Percentiles rank a stretch among this genome's conserved stretches.
Conservation (phyloP, 345 rosid species). For the Microcos paniculata region DNA sequence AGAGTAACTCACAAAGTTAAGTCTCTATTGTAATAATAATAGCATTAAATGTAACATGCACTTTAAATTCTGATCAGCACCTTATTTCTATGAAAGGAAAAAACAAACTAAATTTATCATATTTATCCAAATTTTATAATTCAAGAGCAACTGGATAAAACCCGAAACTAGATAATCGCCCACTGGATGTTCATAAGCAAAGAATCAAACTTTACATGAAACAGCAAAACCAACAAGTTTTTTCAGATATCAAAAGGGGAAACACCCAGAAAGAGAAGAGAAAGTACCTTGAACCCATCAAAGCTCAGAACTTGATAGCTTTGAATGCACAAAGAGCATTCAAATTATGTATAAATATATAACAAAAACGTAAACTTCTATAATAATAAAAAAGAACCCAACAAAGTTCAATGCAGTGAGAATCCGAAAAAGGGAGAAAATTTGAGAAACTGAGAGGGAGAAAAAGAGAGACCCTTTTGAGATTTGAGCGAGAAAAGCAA, state of each 20-base stretch:
- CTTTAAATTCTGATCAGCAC: neutral
- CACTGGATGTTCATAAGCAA: neutral
- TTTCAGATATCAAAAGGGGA: neutral
- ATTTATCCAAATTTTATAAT: neutral
- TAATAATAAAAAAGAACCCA: neutral
- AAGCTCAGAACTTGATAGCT: conserved; percentile 20
- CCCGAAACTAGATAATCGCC: neutral
- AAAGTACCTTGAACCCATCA: conserved; percentile 41
- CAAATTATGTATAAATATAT: neutral
- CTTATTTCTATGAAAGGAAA: neutral
- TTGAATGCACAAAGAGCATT: conserved; percentile 4
- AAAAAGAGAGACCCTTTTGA: neutral
- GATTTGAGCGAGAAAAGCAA: conserved; percentile 23
- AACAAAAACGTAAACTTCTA: neutral
- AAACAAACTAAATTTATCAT: neutral
- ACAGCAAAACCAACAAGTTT: neutral
- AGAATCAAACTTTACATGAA: neutral
- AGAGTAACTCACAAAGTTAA: neutral
- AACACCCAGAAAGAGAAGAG: neutral
- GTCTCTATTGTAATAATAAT: neutral
- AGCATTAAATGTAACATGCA: conserved; percentile 9
- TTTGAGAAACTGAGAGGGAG: neutral
- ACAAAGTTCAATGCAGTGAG: neutral
- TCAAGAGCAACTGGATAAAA: neutral
- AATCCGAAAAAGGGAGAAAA: neutral